Evolutionary conservation across 805 yeast species (phyloP).

Genomic region (Barnettozyma californica): DNA sequence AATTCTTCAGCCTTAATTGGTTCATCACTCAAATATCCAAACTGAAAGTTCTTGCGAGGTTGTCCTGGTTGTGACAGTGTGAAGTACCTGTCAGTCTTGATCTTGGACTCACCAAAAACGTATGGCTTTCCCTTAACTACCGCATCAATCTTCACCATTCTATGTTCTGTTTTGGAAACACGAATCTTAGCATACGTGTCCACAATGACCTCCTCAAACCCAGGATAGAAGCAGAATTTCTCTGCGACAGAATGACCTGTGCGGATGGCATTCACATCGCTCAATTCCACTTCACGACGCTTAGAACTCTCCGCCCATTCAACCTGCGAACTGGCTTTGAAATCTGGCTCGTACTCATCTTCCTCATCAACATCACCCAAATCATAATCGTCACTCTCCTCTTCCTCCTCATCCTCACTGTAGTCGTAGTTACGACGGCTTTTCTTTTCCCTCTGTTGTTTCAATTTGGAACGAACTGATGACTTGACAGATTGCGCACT

Average conservation of each 20-base stretch:
- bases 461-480: constrained; percentile 64
- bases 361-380: constrained; percentile 37
- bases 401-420: constrained; percentile 45
- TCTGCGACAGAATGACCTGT: constrained; percentile 75
- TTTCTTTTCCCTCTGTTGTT: constrained; percentile 68
- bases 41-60: constrained; percentile 65
- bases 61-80: constrained; percentile 78
- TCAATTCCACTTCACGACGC: constrained; percentile 43
- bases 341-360: constrained; percentile 38
- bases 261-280: constrained; percentile 66
- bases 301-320: constrained; percentile 43
- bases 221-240: constrained; percentile 77
- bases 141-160: constrained; percentile 78
- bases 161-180: constrained; percentile 63
- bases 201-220: constrained; percentile 60
- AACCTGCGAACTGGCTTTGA: constrained; percentile 41
- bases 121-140: constrained; percentile 51
- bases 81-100: constrained; percentile 52
- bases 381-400: constrained; percentile 32
- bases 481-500: constrained; percentile 32
- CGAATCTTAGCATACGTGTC: constrained; percentile 83
- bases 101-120: constrained; percentile 35
- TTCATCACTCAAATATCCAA: constrained; percentile 76
- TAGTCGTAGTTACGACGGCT: constrained; percentile 24
- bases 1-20: constrained; percentile 68